These are phyloP conservation scores for Oryza meyeriana DNA, from an alignment of 176 grass and related monocot genomes.

Conservation along the genomic window DNA sequence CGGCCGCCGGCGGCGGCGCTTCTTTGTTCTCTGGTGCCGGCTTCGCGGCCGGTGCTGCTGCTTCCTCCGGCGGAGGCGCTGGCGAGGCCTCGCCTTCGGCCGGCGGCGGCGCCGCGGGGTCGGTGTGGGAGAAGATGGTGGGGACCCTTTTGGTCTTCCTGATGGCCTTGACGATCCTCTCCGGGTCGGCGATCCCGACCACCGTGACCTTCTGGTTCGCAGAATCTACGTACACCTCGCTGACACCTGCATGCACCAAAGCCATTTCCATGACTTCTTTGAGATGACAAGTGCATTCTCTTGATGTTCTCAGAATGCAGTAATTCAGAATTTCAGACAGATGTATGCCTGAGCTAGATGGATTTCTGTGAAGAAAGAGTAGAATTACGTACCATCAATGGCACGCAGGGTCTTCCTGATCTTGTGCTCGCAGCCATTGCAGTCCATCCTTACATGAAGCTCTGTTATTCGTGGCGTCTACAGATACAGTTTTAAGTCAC, in stretches of 20 bases:
- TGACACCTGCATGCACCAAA: conserved; percentile 49
- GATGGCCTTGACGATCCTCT: conserved; percentile 78
- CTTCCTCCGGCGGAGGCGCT: conserved; percentile 16
- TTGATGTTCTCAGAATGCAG: neutral
- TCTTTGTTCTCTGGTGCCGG: conserved; percentile 33
- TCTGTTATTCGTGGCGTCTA: conserved; percentile 45
- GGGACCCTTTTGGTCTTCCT: conserved; percentile 72
- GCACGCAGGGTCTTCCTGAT: conserved; percentile 33
- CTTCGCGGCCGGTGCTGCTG: neutral
- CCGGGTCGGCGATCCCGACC: conserved; percentile 63
- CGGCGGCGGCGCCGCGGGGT: conserved; percentile 23
- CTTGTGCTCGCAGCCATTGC: conserved; percentile 52
- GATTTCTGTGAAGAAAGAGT: neutral
- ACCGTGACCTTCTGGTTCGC: conserved; percentile 74
- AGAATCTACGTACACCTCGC: conserved; percentile 58
- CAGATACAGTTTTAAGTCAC: neutral
- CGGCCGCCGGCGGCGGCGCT: neutral
- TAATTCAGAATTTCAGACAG: neutral
- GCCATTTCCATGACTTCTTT: neutral
- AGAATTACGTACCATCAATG: conserved; percentile 40
- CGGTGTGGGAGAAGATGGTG: conserved; percentile 57
- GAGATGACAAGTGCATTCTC: neutral
- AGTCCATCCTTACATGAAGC: conserved; percentile 59
- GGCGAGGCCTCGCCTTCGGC: conserved; percentile 20
- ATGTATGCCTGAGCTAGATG: neutral